phyloP scores from a whole-genome alignment of 768 basidiomycete genomes.

The Rossbeevera mucosa region DNA sequence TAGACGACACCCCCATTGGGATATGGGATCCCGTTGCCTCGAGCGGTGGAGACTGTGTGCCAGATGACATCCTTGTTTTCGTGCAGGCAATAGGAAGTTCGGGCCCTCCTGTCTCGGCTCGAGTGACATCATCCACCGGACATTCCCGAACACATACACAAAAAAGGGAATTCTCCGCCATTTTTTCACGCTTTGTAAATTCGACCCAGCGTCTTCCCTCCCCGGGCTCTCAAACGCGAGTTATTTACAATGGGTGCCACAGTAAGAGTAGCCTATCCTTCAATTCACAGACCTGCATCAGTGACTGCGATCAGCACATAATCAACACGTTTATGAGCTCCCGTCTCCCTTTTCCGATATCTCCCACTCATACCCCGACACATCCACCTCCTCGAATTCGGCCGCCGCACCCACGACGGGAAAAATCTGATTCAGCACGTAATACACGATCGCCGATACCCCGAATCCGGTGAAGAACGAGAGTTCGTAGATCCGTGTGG shows the following conservation, averaged over 20 bases:
- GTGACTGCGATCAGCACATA: not conserved
- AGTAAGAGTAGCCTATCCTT: too few species aligned
- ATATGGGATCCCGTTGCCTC: slow-evolving; percentile 44
- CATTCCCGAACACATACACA: slow-evolving; percentile 18
- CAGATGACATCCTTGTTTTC: slow-evolving; percentile 23
- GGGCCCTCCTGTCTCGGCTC: not conserved
- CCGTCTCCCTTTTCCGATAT: not conserved
- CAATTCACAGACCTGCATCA: not conserved
- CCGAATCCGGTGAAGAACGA: slow-evolving; percentile 85
- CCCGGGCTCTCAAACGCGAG: not conserved
- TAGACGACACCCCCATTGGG: slow-evolving; percentile 47
- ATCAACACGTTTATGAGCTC: not conserved
- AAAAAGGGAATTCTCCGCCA: slow-evolving; percentile 11
- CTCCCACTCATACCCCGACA: slow-evolving; percentile 30
- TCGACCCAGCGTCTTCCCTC: too few species aligned
- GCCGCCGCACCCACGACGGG: slow-evolving; percentile 50
- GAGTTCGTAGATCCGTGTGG: slow-evolving; percentile 70
- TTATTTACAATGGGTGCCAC: too few species aligned
- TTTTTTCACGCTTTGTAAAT: too few species aligned
- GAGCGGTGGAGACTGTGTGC: slow-evolving; percentile 55
- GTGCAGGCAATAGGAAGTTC: not conserved
- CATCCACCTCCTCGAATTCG: slow-evolving; percentile 55
- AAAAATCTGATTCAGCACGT: slow-evolving; percentile 51
- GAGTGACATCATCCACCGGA: slow-evolving; percentile 27
- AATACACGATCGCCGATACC: slow-evolving; percentile 63